These are phyloP conservation scores for Saposhnikovia divaricata DNA, from an alignment of 129 eudicot genomes.

Conservation along the genomic window DNA sequence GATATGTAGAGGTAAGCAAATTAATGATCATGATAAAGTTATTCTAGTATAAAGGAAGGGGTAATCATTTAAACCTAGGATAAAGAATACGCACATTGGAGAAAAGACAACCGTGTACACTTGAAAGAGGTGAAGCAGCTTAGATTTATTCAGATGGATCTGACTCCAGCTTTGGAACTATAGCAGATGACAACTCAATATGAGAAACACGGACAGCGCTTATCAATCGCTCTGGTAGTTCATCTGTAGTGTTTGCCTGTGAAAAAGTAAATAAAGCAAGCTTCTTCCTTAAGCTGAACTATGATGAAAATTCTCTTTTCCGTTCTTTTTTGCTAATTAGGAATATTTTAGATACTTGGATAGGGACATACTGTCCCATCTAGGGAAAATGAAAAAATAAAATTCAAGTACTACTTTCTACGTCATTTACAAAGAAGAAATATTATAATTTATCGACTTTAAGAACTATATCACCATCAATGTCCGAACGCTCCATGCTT, in stretches of 20 bases:
- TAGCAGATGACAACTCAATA: conserved; percentile 73
- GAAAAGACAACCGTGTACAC: neutral
- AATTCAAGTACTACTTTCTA: neutral
- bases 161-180: conserved; percentile 65
- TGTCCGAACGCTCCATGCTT: neutral
- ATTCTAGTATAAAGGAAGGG: neutral
- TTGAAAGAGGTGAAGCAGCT: neutral
- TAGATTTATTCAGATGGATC: conserved; percentile 27
- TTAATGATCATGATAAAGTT: neutral
- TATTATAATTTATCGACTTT: neutral
- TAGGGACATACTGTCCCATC: neutral
- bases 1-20: neutral
- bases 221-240: conserved; percentile 84
- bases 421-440: neutral
- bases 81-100: conserved; percentile 1
- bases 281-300: neutral
- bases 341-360: neutral
- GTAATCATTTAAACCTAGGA: neutral
- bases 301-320: neutral
- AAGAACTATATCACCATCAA: neutral
- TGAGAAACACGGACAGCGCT: conserved; percentile 95
- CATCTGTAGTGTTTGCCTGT: conserved; percentile 81
- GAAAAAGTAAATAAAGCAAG: neutral
- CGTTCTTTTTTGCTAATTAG: neutral
- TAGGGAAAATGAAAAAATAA: neutral